Conservation (phyloP, 495 filamentous ascomycete species). For the Immersiella caudata region DNA sequence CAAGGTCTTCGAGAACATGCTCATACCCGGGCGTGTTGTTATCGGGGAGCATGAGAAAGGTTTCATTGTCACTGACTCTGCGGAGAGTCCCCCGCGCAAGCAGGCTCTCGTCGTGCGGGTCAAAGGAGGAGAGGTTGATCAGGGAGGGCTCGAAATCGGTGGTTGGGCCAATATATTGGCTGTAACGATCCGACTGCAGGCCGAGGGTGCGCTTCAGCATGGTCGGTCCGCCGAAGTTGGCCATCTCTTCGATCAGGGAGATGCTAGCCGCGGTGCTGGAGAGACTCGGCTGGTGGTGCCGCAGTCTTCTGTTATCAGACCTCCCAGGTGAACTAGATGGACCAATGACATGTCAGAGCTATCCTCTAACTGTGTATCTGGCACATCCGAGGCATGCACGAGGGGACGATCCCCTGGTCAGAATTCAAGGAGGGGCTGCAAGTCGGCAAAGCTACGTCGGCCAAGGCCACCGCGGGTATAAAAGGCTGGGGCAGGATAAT, state of each 20-base stretch:
- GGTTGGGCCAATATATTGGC: constrained; percentile 67
- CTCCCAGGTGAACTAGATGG: constrained; percentile 54
- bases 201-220: constrained; percentile 64
- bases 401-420: constrained; percentile 2
- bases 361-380: constrained; percentile 14
- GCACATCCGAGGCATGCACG: constrained; percentile 17
- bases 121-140: constrained; percentile 71
- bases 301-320: constrained; percentile 55
- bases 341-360: constrained; percentile 51
- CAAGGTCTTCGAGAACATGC: constrained; percentile 65
- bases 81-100: constrained; percentile 70
- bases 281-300: constrained; percentile 55
- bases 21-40: constrained; percentile 62
- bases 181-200: constrained; percentile 63
- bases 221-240: constrained; percentile 62
- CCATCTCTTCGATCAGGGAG: constrained; percentile 62
- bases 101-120: constrained; percentile 70
- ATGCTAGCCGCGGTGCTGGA: constrained; percentile 57
- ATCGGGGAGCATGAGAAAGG: constrained; percentile 79
- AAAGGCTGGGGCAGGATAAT: constrained; percentile 30
- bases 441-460: constrained; percentile 31
- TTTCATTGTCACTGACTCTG: constrained; percentile 79
- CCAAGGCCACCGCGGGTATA: constrained; percentile 12
- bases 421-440: constrained; percentile 7
- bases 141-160: constrained; percentile 74